Conservation (phyloP, 2,329 filamentous ascomycete genomes). For the Pseudogymnoascus sp. region DNA sequence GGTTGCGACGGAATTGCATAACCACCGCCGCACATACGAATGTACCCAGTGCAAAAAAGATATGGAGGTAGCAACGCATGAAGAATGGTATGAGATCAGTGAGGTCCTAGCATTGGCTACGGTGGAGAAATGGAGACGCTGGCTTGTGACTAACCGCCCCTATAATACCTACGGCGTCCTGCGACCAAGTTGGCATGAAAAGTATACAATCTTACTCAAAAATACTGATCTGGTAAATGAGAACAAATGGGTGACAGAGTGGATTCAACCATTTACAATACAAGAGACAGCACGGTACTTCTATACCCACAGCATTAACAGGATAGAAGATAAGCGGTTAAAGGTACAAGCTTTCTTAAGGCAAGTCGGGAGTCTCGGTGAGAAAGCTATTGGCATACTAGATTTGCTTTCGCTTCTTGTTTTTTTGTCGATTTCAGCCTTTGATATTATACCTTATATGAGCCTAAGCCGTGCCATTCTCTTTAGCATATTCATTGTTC, state of each 20-base stretch:
- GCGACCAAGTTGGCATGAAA: background rate
- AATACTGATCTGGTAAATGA: too few relatives aligned
- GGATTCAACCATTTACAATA: background rate
- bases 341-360: background rate
- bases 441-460: background rate
- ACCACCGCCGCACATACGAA: background rate
- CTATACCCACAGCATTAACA: background rate
- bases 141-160: background rate
- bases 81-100: background rate
- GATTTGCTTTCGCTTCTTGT: background rate
- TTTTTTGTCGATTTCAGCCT: background rate
- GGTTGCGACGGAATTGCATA: background rate
- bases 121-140: background rate
- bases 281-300: background rate
- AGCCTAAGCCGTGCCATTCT: background rate
- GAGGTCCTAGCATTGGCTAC: background rate
- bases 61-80: background rate
- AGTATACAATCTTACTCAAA: too few relatives aligned
- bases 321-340: background rate
- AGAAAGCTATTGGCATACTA: background rate
- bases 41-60: background rate
- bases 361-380: background rate
- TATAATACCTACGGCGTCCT: background rate
- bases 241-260: background rate
- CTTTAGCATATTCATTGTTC: background rate